Base-by-base conservation (phyloP, 192 early-diverging fungal genomes). In the Neocallimastix lanati region DNA sequence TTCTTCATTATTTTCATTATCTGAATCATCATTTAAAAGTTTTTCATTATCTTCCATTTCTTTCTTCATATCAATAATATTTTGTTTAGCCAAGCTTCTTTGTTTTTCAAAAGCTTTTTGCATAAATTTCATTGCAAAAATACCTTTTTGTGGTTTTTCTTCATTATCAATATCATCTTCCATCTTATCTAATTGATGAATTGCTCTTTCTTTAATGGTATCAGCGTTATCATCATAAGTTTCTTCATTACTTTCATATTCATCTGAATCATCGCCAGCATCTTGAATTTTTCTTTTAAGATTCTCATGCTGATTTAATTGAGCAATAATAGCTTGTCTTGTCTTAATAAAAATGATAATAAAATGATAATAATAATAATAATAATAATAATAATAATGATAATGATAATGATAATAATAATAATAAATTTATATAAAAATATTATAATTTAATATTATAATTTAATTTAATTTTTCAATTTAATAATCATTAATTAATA, bases 81-180 rank as follows among this genome's bases (percentile, higher is more conserved):
- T 29, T 78, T 77, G 29, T 18, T 38, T 33, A 0, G 81, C 81
- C 13, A 16, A 21, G 18, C 37, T 38, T 29, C 29, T 14, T 78
- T 84, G 28, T 27, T 81, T 36, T 37, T 84, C 82, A 36, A 82
- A 37, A 11, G 91, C 92, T 78, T 92, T 89, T 85, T 94, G 93
- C 98, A 99, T 99, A 83, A 99, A 99, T 87, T 98, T 98, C 96
- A 99, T 98, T 11, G 87, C 91, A 82, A 96, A 93, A 28, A 99
- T 79, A 35, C 95, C 95, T 85, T 94, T 97, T 77, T 81, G 83
- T 35, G 85, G 85, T 58, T 86, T 87, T 4, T 83, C 83, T 67
- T 85, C 88, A 25, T 78, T 78, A 27, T 79, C 82, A 21, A 80
- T 83, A 78, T 84, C 85, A 0, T 84, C 84, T 38, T 86, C 89